Percentiles rank a stretch among this genome's conserved stretches.
Evolutionary conservation across 1,284 basidiomycete species (phyloP).

Genomic region (Sporisorium graminicola): DNA sequence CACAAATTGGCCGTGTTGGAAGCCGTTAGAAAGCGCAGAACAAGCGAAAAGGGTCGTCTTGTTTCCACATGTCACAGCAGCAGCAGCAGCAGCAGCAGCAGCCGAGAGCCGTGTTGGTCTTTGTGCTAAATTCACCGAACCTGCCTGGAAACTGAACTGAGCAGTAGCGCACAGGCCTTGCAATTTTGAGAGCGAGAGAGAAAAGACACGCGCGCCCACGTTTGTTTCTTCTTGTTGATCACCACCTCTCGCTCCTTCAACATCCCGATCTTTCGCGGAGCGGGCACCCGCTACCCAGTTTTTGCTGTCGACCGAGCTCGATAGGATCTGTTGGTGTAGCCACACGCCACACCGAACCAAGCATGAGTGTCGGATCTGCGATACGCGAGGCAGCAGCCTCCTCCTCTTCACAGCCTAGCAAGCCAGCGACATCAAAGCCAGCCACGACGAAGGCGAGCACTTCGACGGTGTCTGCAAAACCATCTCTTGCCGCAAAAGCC

Average conservation of each 20-base stretch:
- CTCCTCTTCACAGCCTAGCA: neutral
- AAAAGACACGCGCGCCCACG: neutral
- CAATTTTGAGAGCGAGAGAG: neutral
- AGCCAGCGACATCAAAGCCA: neutral
- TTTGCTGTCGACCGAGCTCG: neutral
- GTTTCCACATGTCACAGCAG: too few species aligned
- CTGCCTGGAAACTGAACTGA: too few species aligned
- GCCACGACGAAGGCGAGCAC: neutral
- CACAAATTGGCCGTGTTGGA: constrained; percentile 3
- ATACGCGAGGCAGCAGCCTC: neutral
- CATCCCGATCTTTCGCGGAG: too few species aligned
- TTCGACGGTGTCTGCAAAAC: neutral
- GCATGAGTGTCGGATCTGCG: neutral
- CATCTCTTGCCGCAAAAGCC: neutral
- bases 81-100: too few species aligned
- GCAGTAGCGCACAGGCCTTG: neutral
- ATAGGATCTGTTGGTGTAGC: neutral
- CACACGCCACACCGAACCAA: neutral
- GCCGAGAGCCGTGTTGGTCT: too few species aligned
- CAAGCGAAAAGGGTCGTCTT: neutral
- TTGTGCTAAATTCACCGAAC: too few species aligned
- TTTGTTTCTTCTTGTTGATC: neutral
- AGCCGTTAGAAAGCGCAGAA: neutral
- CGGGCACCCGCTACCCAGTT: too few species aligned
- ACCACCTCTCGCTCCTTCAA: neutral